These are phyloP conservation scores for Nakazawaea sp. DNA, from an alignment of 805 yeast species.

Conservation along the genomic window DNA sequence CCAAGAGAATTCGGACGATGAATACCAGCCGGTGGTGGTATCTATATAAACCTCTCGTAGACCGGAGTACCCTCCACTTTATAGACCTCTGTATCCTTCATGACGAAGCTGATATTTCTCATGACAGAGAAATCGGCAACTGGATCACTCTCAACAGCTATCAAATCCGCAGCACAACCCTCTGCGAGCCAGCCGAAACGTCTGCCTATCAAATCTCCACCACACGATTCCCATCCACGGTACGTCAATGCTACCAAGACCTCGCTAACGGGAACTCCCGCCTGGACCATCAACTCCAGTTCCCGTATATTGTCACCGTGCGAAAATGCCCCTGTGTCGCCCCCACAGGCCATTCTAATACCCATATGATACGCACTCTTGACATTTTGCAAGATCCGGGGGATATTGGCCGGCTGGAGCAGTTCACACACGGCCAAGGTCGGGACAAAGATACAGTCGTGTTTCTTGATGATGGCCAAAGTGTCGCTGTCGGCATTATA, in stretches of 20 bases:
- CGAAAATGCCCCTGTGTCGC: constrained; percentile 23
- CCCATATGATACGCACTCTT: constrained; percentile 19
- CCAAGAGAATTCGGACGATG: neutral
- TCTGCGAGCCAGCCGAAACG: constrained; percentile 19
- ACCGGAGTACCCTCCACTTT: constrained; percentile 13
- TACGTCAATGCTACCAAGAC: constrained; percentile 17
- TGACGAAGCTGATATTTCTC: constrained; percentile 18
- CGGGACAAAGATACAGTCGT: constrained; percentile 19
- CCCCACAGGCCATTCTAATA: constrained; percentile 20
- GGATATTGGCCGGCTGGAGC: constrained; percentile 16
- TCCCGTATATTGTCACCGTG: constrained; percentile 23
- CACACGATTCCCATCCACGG: constrained; percentile 23
- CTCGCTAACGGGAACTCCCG: constrained; percentile 19
- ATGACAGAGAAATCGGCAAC: constrained; percentile 12
- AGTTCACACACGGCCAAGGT: constrained; percentile 19
- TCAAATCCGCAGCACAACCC: constrained; percentile 20
- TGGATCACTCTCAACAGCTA: constrained; percentile 19
- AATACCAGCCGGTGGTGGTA: neutral
- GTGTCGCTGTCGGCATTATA: constrained; percentile 19
- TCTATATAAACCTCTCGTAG: constrained; percentile 7
- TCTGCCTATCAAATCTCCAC: constrained; percentile 18
- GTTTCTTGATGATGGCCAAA: constrained; percentile 14
- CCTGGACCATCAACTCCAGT: constrained; percentile 19
- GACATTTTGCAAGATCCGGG: constrained; percentile 15
- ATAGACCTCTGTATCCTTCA: constrained; percentile 21